phyloP scores from a whole-genome alignment of 306 rosid species.

The Macrotyloma uniflorum region DNA sequence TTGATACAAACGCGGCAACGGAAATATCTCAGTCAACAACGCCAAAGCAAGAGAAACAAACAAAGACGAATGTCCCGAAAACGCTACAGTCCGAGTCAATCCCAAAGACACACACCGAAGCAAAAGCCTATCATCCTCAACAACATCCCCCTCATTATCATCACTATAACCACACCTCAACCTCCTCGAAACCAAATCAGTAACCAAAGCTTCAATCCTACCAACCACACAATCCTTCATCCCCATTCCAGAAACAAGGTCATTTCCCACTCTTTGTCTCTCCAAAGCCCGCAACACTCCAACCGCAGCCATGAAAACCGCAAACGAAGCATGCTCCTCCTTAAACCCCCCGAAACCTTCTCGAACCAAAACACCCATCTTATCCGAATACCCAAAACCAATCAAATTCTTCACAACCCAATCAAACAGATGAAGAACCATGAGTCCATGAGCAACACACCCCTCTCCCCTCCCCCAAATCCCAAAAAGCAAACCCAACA shows the following conservation, averaged over 20 bases:
- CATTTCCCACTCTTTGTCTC: conserved; percentile 51
- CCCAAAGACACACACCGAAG: conserved; percentile 72
- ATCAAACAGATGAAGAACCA: conserved; percentile 78
- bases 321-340: conserved; percentile 57
- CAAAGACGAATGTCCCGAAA: conserved; percentile 62
- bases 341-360: conserved; percentile 53
- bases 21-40: conserved; percentile 73
- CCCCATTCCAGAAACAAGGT: conserved; percentile 48
- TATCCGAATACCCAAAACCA: conserved; percentile 52
- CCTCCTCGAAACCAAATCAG: conserved; percentile 47
- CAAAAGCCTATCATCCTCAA: conserved; percentile 46
- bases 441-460: conserved; percentile 59
- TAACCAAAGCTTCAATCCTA: conserved; percentile 57
- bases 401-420: conserved; percentile 71
- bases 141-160: conserved; percentile 31
- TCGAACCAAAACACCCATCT: conserved; percentile 37
- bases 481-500: conserved; percentile 64
- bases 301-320: conserved; percentile 77
- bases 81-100: conserved; percentile 62
- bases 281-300: conserved; percentile 64
- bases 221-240: conserved; percentile 54
- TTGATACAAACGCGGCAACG: conserved; percentile 60
- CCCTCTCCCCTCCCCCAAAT: conserved; percentile 68
- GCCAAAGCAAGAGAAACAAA: conserved; percentile 68
- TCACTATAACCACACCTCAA: conserved; percentile 16